Evolutionary conservation across 176 grass and related monocot genomes (phyloP).

Genomic region (Bolboschoenus planiculmis): DNA sequence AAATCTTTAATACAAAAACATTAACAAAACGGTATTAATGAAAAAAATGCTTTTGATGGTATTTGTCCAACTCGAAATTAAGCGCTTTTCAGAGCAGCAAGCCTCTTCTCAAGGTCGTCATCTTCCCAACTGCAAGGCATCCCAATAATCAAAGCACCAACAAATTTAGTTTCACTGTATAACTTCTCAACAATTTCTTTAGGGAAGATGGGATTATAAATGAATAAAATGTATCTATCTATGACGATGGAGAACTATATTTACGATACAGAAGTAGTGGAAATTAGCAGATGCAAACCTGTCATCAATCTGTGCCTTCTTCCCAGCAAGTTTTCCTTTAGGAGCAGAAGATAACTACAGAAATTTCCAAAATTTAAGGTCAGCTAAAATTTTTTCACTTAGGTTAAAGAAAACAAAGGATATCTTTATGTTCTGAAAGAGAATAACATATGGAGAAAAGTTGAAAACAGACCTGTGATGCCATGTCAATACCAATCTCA

Average conservation of each 20-base stretch:
- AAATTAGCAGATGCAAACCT: conserved; percentile 43
- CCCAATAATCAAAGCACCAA: conserved; percentile 15
- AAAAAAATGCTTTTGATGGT: neutral
- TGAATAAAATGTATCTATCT: neutral
- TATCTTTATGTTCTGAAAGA: conserved; percentile 15
- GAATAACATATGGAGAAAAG: neutral
- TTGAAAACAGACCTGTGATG: conserved; percentile 66
- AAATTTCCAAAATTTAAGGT: conserved; percentile 5
- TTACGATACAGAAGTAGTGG: neutral
- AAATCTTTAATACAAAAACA: neutral
- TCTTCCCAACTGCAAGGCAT: conserved; percentile 50
- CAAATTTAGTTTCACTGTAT: neutral
- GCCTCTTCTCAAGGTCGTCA: conserved; percentile 68
- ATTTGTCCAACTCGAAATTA: conserved; percentile 21
- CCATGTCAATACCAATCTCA: conserved; percentile 91
- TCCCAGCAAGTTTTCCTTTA: conserved; percentile 76
- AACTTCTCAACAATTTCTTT: neutral
- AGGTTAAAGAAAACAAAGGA: neutral
- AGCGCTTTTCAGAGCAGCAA: conserved; percentile 63
- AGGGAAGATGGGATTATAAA: neutral
- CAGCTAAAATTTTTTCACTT: neutral
- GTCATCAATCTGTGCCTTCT: conserved; percentile 63
- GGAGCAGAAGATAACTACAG: conserved; percentile 79
- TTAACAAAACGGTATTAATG: neutral
- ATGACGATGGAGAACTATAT: neutral